phyloP scores from a whole-genome alignment of 768 basidiomycete species.

The Leucogyrophana mollusca region DNA sequence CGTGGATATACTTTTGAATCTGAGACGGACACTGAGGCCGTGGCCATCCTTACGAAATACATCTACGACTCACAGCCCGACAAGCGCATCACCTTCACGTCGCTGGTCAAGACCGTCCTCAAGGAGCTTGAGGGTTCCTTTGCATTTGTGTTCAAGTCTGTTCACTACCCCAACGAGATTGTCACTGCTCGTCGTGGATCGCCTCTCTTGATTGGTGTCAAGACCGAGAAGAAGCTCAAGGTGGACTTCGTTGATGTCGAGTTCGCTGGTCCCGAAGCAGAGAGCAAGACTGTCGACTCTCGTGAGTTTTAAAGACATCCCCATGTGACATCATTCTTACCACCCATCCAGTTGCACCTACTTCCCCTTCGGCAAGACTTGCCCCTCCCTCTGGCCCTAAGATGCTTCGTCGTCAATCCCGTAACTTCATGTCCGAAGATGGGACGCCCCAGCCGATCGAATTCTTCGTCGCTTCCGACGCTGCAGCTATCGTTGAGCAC shows the following conservation, averaged over 20 bases:
- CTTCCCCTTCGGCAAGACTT: slow-evolving; percentile 62
- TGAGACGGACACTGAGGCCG: slow-evolving; percentile 98
- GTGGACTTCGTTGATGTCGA: slow-evolving; percentile 99
- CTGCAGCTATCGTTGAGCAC: slow-evolving; percentile 94
- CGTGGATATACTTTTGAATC: slow-evolving; percentile 92
- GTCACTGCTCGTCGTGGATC: slow-evolving; percentile 97
- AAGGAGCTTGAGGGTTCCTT: slow-evolving; percentile 99
- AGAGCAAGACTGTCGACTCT: slow-evolving; percentile 40
- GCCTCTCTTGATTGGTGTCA: slow-evolving; percentile 94
- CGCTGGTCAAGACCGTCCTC: slow-evolving; percentile 90
- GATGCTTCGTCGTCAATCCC: slow-evolving; percentile 90
- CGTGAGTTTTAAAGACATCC: slow-evolving; percentile 32
- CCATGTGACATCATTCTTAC: slow-evolving; percentile 3
- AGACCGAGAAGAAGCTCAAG: slow-evolving; percentile 99
- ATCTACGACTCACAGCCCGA: slow-evolving; percentile 90
- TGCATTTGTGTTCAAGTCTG: slow-evolving; percentile 98
- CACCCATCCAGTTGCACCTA: slow-evolving; percentile 36
- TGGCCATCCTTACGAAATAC: slow-evolving; percentile 94
- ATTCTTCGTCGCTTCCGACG: slow-evolving; percentile 98
- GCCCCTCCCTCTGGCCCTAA: slow-evolving; percentile 69
- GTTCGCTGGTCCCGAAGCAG: slow-evolving; percentile 72
- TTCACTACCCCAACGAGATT: slow-evolving; percentile 92
- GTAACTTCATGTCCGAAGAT: slow-evolving; percentile 98
- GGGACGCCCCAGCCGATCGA: slow-evolving; percentile 98
- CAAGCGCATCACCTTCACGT: slow-evolving; percentile 85